These are phyloP conservation scores for Chaetomiaceae sp. DNA, from an alignment of 2,329 filamentous ascomycete species.

Conservation along the genomic window DNA sequence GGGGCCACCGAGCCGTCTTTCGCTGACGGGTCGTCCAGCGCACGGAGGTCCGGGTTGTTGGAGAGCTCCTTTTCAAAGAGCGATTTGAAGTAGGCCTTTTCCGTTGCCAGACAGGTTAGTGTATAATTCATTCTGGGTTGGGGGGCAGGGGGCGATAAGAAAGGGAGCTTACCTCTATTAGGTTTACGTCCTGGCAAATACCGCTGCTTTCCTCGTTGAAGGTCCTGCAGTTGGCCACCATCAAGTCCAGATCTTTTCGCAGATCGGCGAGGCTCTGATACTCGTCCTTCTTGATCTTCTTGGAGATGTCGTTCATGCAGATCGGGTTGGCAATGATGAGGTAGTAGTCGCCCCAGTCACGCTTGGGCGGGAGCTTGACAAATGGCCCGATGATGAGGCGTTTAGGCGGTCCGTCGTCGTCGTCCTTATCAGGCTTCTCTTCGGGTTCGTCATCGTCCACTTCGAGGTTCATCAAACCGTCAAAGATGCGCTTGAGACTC, in stretches of 20 bases:
- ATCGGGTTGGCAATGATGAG: slow-evolving; percentile 88
- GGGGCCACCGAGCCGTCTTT: slow-evolving; percentile 45
- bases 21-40: slow-evolving; percentile 45
- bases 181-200: slow-evolving; percentile 85
- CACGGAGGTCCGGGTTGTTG: slow-evolving; percentile 51
- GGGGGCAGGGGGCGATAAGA: not conserved
- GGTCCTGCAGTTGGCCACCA: slow-evolving; percentile 87
- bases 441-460: slow-evolving; percentile 64
- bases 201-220: slow-evolving; percentile 96
- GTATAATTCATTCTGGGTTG: not conserved
- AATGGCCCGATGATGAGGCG: slow-evolving; percentile 92
- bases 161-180: slow-evolving; percentile 70
- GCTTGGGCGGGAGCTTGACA: slow-evolving; percentile 82
- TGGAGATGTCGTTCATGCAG: slow-evolving; percentile 91
- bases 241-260: slow-evolving; percentile 72
- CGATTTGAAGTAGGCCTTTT: slow-evolving; percentile 53
- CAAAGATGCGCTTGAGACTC: slow-evolving; percentile 72
- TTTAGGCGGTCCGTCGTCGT: slow-evolving; percentile 56
- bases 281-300: slow-evolving; percentile 93
- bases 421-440: slow-evolving; percentile 44
- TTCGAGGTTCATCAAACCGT: slow-evolving; percentile 78
- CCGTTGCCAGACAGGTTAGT: not conserved
- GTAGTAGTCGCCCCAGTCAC: slow-evolving; percentile 92
- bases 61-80: slow-evolving; percentile 51
- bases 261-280: slow-evolving; percentile 79